phyloP scores from a whole-genome alignment of 768 basidiomycete genomes.

The Collybia sordida region DNA sequence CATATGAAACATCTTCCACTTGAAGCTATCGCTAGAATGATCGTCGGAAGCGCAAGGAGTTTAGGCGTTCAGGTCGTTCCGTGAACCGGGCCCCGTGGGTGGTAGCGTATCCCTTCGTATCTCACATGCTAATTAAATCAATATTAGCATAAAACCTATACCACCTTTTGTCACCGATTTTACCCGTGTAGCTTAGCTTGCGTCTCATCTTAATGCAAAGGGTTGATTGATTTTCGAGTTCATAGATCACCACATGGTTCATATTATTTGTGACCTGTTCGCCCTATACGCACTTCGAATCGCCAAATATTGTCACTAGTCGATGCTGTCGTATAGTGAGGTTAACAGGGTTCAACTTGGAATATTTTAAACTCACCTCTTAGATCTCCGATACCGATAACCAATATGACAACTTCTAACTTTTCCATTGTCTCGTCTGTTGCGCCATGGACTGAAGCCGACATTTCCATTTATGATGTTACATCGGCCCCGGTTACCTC shows the following conservation, averaged over 20 bases:
- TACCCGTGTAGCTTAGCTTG: conserved; percentile 17
- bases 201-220: conserved; percentile 15
- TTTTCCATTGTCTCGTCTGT: no score
- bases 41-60: conserved; percentile 86
- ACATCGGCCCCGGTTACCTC: no score
- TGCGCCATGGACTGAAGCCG: no score
- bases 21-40: conserved; percentile 84
- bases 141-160: conserved; percentile 7
- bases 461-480: no score
- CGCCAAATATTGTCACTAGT: conserved; percentile 1
- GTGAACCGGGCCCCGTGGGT: conserved; percentile 40
- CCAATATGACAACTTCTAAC: no score
- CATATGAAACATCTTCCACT: conserved; percentile 84
- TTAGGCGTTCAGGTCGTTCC: conserved; percentile 90
- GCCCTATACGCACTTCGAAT: conserved; percentile 4
- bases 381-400: no score
- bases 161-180: conserved; percentile 9
- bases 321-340: no score
- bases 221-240: conserved; percentile 6
- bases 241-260: conserved; percentile 10
- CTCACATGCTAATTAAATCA: conserved; percentile 6
- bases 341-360: no score
- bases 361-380: no score
- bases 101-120: conserved; percentile 13
- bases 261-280: conserved; percentile 4